Evolutionary conservation across 2,329 filamentous ascomycete genomes (phyloP).

Genomic region (Didymella keratinophila): DNA sequence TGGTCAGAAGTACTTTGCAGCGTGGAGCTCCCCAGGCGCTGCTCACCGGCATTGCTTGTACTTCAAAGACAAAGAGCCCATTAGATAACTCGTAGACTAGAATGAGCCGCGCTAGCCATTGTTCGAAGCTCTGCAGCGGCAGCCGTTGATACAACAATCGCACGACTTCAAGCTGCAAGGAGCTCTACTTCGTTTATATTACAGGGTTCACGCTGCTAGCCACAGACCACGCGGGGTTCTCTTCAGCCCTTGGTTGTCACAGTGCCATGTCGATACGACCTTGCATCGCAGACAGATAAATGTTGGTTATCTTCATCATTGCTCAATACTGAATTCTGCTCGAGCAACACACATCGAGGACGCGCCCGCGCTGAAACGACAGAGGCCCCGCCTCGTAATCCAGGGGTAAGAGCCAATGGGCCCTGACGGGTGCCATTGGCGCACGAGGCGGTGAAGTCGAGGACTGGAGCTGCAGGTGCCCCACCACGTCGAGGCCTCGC

Average conservation of each 20-base stretch:
- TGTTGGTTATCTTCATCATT: neutral
- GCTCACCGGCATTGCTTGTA: conserved; percentile 10
- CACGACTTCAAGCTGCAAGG: conserved; percentile 9
- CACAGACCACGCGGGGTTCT: conserved; percentile 6
- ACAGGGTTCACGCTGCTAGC: neutral
- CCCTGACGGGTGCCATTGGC: conserved; percentile 6
- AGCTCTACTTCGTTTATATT: neutral
- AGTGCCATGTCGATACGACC: neutral
- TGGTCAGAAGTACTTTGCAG: neutral
- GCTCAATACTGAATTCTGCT: neutral
- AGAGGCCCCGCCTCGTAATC: conserved; percentile 10
- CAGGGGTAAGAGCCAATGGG: conserved; percentile 15
- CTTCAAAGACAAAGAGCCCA: conserved; percentile 1
- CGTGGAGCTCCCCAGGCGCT: conserved; percentile 6
- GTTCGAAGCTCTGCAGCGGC: conserved; percentile 1
- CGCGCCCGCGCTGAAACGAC: conserved; percentile 8
- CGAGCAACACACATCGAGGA: neutral
- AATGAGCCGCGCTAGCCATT: conserved; percentile 9
- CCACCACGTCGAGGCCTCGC: conserved; percentile 32
- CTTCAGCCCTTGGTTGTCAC: neutral
- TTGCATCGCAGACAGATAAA: neutral
- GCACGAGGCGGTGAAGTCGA: conserved; percentile 31
- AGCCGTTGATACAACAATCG: neutral
- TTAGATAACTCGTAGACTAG: too few relatives aligned
- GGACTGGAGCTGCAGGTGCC: conserved; percentile 17